Conservation (phyloP, 2,329 filamentous ascomycete species). For the Aureobasidium subglaciale region DNA sequence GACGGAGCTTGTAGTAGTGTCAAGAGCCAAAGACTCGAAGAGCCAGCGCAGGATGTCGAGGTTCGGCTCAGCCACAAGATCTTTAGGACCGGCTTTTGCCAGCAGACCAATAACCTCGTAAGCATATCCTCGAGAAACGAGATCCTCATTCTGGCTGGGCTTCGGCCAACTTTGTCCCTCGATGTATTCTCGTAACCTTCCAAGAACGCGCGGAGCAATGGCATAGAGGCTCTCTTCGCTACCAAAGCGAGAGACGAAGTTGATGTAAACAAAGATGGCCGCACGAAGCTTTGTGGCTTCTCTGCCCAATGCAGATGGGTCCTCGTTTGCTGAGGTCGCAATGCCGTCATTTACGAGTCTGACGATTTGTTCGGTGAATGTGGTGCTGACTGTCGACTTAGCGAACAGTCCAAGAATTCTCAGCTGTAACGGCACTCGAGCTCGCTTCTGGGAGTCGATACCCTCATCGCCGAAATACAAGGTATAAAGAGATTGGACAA, state of each 20-base stretch:
- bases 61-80: slow-evolving; percentile 45
- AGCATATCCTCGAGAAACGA: slow-evolving; percentile 66
- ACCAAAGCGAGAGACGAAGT: slow-evolving; percentile 75
- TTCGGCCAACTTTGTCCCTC: slow-evolving; percentile 76
- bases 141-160: slow-evolving; percentile 48
- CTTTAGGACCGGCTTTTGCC: slow-evolving; percentile 56
- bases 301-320: slow-evolving; percentile 48
- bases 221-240: slow-evolving; percentile 52
- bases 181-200: slow-evolving; percentile 65
- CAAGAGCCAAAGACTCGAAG: slow-evolving; percentile 74
- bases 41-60: slow-evolving; percentile 65
- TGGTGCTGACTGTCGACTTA: slow-evolving; percentile 68
- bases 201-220: slow-evolving; percentile 62
- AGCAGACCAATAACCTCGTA: slow-evolving; percentile 89
- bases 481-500: slow-evolving; percentile 61
- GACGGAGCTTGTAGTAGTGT: slow-evolving; percentile 64
- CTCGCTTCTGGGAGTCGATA: slow-evolving; percentile 36
- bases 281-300: slow-evolving; percentile 74
- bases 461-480: slow-evolving; percentile 61
- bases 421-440: slow-evolving; percentile 65
- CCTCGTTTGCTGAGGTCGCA: slow-evolving; percentile 26
- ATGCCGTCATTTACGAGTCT: slow-evolving; percentile 62
- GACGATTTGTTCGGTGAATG: slow-evolving; percentile 60
- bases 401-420: slow-evolving; percentile 69
- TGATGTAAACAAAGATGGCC: slow-evolving; percentile 77